Conservation (phyloP, 2,329 filamentous ascomycete species). For the Aspergillus puulaauensis region DNA sequence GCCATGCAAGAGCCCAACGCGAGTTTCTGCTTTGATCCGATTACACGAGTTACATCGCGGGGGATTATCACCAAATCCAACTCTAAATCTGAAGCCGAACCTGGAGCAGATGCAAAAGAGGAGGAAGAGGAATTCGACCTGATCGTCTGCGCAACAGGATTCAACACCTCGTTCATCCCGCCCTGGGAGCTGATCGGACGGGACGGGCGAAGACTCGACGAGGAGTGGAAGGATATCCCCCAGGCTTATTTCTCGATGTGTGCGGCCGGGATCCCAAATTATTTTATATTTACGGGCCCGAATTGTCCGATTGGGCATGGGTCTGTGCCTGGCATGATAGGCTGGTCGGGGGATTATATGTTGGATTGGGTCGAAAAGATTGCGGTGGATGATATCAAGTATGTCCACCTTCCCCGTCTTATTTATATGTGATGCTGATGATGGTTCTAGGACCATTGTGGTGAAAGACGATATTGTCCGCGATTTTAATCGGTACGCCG, state of each 20-base stretch:
- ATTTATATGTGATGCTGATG: too few species aligned
- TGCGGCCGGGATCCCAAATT: slow-evolving; percentile 25
- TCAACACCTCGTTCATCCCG: slow-evolving; percentile 39
- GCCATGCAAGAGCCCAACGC: slow-evolving; percentile 26
- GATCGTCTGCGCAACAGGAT: slow-evolving; percentile 43
- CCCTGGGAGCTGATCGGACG: slow-evolving; percentile 35
- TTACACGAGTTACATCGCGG: slow-evolving; percentile 22
- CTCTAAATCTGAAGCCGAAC: too few species aligned
- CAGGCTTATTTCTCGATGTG: slow-evolving; percentile 26
- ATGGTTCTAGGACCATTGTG: slow-evolving; percentile 10
- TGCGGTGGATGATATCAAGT: slow-evolving; percentile 18
- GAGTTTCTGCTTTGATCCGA: slow-evolving; percentile 16
- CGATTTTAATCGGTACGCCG: slow-evolving; percentile 22
- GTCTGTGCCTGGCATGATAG: slow-evolving; percentile 15
- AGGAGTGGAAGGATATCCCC: slow-evolving; percentile 23
- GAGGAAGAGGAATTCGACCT: slow-evolving; percentile 26
- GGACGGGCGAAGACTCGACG: slow-evolving; percentile 18
- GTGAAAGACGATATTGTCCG: slow-evolving; percentile 18
- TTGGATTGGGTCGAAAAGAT: slow-evolving; percentile 29
- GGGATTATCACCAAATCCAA: slow-evolving; percentile 18
- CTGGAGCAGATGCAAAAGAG: neutral
- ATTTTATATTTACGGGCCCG: slow-evolving; percentile 30
- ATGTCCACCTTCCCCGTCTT: neutral
- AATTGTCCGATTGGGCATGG: slow-evolving; percentile 24
- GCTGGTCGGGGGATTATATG: slow-evolving; percentile 24